These are phyloP conservation scores for Cercospora sp. DNA, from an alignment of 2,329 filamentous ascomycete species.

Conservation along the genomic window DNA sequence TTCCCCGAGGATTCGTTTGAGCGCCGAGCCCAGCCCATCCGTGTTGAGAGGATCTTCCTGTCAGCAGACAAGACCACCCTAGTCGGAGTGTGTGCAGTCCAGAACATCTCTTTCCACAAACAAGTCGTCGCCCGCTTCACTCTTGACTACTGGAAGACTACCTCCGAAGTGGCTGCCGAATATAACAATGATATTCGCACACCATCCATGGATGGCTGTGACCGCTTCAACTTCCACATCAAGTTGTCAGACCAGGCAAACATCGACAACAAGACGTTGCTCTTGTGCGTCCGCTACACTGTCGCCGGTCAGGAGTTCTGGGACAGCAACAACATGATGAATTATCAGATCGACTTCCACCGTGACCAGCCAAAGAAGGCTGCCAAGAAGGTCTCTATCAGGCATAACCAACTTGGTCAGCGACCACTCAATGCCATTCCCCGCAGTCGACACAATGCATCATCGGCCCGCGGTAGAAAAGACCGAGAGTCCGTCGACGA, in stretches of 20 bases:
- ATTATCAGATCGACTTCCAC: conserved; percentile 92
- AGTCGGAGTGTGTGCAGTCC: conserved; percentile 78
- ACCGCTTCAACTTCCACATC: conserved; percentile 93
- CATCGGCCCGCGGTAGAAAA: conserved; percentile 50
- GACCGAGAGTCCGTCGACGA: conserved; percentile 61
- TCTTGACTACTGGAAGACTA: conserved; percentile 97
- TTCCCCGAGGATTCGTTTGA: conserved; percentile 69
- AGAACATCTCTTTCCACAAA: conserved; percentile 89
- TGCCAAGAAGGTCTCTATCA: conserved; percentile 27
- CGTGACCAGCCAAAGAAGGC: conserved; percentile 33
- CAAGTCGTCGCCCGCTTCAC: conserved; percentile 89
- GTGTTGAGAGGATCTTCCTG: conserved; percentile 81
- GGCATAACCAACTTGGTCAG: conserved; percentile 34
- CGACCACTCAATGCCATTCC: conserved; percentile 55
- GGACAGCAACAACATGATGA: conserved; percentile 86
- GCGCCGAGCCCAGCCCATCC: conserved; percentile 66
- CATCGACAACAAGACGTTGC: conserved; percentile 87
- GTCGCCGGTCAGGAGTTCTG: conserved; percentile 85
- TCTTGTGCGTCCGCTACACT: conserved; percentile 85
- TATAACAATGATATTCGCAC: conserved; percentile 77
- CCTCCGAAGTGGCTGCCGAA: conserved; percentile 89
- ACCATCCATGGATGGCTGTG: conserved; percentile 62
- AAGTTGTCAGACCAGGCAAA: conserved; percentile 88
- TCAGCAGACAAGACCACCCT: conserved; percentile 85
- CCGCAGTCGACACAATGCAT: conserved; percentile 51